phyloP scores from a whole-genome alignment of 208 protist species.

The Wallacemonas collosoma region DNA sequence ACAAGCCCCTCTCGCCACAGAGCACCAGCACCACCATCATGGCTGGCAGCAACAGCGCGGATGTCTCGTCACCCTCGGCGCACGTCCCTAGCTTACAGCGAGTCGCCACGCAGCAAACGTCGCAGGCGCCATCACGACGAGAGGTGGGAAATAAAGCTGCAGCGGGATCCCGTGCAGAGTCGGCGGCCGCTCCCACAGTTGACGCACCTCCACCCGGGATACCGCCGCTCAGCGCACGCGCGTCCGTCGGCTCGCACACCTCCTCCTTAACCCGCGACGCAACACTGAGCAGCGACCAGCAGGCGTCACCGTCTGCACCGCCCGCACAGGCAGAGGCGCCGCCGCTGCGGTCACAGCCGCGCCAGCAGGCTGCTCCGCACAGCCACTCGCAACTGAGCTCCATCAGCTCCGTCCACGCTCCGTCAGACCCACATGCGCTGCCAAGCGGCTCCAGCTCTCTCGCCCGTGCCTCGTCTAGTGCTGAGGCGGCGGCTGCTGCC shows the following conservation, averaged over 20 bases:
- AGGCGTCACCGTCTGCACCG: slow-evolving; percentile 9
- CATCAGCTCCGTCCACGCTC: slow-evolving; percentile 36
- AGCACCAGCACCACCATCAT: slow-evolving; percentile 37
- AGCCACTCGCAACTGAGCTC: slow-evolving; percentile 31
- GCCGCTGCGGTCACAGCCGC: not conserved
- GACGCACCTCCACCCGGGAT: not conserved
- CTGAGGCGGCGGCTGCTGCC: not conserved
- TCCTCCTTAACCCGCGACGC: slow-evolving; percentile 9
- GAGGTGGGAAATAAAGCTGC: too few relatives aligned
- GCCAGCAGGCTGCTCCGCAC: not conserved
- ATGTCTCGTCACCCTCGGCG: slow-evolving; percentile 28
- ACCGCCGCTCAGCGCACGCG: not conserved
- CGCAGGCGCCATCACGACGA: too few relatives aligned
- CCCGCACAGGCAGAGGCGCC: not conserved
- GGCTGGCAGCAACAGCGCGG: slow-evolving; percentile 13
- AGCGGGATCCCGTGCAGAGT: too few relatives aligned
- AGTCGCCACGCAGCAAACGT: too few relatives aligned
- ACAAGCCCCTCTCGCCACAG: slow-evolving; percentile 3
- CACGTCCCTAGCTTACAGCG: slow-evolving; percentile 8
- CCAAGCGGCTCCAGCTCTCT: slow-evolving; percentile 8
- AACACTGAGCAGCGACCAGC: slow-evolving; percentile 16
- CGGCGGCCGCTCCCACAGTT: too few relatives aligned
- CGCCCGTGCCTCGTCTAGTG: not conserved
- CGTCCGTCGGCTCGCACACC: not conserved
- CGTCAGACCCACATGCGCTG: slow-evolving; percentile 22